Percentiles rank a stretch among this genome's conserved stretches.
These are phyloP conservation scores for Torulaspora pretoriensis DNA, from an alignment of 1,139 yeast species.

Conservation along the genomic window DNA sequence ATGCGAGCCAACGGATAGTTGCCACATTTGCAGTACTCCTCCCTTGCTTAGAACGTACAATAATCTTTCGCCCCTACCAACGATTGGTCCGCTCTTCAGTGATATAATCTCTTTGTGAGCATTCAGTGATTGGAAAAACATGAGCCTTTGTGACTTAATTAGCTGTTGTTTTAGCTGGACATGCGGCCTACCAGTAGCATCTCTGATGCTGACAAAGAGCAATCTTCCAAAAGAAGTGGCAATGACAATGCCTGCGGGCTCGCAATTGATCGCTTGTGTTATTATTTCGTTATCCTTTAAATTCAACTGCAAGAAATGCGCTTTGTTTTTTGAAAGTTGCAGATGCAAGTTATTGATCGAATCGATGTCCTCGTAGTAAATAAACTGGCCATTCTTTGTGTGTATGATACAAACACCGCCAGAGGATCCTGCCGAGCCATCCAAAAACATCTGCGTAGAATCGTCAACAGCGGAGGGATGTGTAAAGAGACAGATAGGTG, in stretches of 20 bases:
- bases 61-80: conserved; percentile 51
- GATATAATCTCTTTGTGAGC: conserved; percentile 51
- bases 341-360: conserved; percentile 38
- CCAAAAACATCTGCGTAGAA: conserved; percentile 50
- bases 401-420: conserved; percentile 40
- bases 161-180: conserved; percentile 37
- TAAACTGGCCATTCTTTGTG: conserved; percentile 46
- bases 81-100: conserved; percentile 52
- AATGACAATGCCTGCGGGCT: conserved; percentile 70
- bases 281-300: conserved; percentile 53
- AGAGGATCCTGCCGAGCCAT: conserved; percentile 63
- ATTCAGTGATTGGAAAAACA: conserved; percentile 30
- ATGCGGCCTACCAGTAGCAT: conserved; percentile 60
- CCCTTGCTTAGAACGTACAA: conserved; percentile 40
- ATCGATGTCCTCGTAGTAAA: conserved; percentile 41
- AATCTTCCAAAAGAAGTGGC: conserved; percentile 71
- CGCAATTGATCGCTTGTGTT: conserved; percentile 56
- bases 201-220: conserved; percentile 59
- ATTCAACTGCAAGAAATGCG: conserved; percentile 35
- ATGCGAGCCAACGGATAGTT: conserved; percentile 44
- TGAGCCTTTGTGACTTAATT: conserved; percentile 35
- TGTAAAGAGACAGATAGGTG: conserved; percentile 62
- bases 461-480: conserved; percentile 61
- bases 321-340: conserved; percentile 31
- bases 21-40: conserved; percentile 48